A percentile compares a stretch with the other conserved stretches of the same genome.
These are phyloP conservation scores for Suillus americanus DNA, from an alignment of 768 basidiomycete genomes.

Conservation along the genomic window DNA sequence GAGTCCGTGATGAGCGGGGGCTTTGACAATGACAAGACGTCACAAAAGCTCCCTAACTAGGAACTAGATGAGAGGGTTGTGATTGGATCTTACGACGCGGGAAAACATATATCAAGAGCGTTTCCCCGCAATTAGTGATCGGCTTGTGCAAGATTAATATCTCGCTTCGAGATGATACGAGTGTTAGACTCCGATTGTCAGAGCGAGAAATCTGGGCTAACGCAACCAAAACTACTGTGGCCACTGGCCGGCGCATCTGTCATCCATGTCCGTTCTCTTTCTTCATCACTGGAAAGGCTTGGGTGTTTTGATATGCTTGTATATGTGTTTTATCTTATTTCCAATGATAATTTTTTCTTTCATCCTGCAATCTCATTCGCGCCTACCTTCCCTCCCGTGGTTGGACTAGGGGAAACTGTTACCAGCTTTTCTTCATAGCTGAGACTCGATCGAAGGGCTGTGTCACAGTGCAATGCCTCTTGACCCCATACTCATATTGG, in stretches of 20 bases:
- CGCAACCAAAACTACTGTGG: not conserved
- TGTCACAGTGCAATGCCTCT: not conserved
- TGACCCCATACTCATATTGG: not conserved
- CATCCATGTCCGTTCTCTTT: not conserved
- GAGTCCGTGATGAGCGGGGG: not conserved
- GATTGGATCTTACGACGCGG: not conserved
- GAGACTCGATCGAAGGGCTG: not conserved
- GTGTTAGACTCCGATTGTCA: not conserved
- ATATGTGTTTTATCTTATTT: not conserved
- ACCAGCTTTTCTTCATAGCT: not conserved
- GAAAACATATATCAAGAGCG: not conserved
- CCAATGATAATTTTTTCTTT: not conserved
- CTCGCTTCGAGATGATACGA: not conserved
- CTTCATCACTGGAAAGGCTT: not conserved
- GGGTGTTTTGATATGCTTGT: not conserved
- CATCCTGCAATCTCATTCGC: not conserved
- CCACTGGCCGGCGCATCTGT: not conserved
- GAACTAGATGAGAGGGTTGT: not conserved
- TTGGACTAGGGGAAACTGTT: not conserved
- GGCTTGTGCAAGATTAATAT: not conserved
- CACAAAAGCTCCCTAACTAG: not conserved
- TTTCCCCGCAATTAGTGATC: conserved; percentile 1
- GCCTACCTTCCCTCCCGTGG: not conserved
- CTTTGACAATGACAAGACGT: not conserved
- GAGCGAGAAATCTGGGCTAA: not conserved